Base-by-base conservation (phyloP, 371 early-diverging fungal genomes). In the Mucor indicus region DNA sequence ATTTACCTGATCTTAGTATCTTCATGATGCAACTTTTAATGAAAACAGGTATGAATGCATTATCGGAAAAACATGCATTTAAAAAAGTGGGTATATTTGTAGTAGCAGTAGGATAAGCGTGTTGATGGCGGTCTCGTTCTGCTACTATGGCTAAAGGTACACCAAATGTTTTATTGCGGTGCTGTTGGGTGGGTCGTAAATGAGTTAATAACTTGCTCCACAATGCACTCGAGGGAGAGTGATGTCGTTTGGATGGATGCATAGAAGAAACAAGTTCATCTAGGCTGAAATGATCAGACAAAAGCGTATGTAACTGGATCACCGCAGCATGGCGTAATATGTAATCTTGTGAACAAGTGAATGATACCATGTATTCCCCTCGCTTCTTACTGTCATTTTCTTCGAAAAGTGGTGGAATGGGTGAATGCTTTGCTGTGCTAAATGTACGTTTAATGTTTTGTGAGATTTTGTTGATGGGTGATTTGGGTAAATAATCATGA, bases 261-360 rank as follows among this genome's bases (percentile, higher is more conserved):
- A 80, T 77, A 53, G 81, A 50, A 46, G 72, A 79, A 50, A 75
- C 55, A 11, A 89, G 57, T 30, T 86, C 85, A 29, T 84, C 81
- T 16, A 80, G 36, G 0, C 72, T 68, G 39, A 79, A 78, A 47
- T 60, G 56, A 12, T 69, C 57, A 7, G 63, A 75, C 7, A 94
- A 63, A 21, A 86, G 55, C 2, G 81, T 83, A 4, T 83, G 72
- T 40, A 95, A 58, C 8, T 69, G 63, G 27, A 85, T 60, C 1
- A 87, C 85, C 0, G 93, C 91, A 23, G 87, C 68, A 53, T 91
- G 90, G 32, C 85, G 81, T 27, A 91, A 85, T 35, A 84, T 80
- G 51, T 90, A 83, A 41, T 80, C 73, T 30, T 60, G 60, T 10
- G 43, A 50, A 7, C 29, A 27, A 27, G 11, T 27, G 11, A 27